Percentiles rank a stretch among this genome's conserved stretches.
Conservation (phyloP, 2,329 filamentous ascomycete genomes). For the Davidsoniella eucalypti region DNA sequence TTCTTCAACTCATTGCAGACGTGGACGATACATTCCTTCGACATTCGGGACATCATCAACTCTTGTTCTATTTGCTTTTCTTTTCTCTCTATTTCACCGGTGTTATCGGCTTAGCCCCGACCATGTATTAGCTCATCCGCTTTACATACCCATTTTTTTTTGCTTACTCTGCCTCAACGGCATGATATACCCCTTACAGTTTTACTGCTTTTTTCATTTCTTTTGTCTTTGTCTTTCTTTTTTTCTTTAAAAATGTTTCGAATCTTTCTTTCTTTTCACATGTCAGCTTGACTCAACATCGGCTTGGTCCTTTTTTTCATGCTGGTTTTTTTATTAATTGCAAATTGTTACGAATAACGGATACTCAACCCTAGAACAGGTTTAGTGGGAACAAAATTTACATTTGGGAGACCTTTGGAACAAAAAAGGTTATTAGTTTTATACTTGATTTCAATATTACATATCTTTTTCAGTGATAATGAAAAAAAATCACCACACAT, state of each 20-base stretch:
- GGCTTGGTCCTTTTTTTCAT: not conserved
- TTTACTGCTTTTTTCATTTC: not conserved
- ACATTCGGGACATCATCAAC: not conserved
- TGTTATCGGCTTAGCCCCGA: slow-evolving; percentile 5
- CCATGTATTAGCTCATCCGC: not conserved
- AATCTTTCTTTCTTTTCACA: not conserved
- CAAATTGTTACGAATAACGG: no score
- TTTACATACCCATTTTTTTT: not conserved
- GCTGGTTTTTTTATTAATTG: not conserved
- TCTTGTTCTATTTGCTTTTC: not conserved
- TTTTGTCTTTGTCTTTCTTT: not conserved
- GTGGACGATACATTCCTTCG: not conserved
- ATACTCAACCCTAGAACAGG: no score
- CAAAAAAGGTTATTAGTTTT: no score
- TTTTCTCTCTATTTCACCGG: not conserved
- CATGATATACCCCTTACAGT: slow-evolving; percentile 3
- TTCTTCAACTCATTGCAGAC: not conserved
- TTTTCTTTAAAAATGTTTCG: not conserved
- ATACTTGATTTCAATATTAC: no score
- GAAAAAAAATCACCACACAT: no score
- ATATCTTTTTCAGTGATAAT: no score
- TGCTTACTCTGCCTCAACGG: not conserved
- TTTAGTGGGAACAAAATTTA: no score
- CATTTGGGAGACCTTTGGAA: no score
- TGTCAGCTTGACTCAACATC: no score